Evolutionary conservation across 257 asterid species (phyloP), one percentile per base, ranked within the genome.

Genomic region (Solanum clarkiae): DNA sequence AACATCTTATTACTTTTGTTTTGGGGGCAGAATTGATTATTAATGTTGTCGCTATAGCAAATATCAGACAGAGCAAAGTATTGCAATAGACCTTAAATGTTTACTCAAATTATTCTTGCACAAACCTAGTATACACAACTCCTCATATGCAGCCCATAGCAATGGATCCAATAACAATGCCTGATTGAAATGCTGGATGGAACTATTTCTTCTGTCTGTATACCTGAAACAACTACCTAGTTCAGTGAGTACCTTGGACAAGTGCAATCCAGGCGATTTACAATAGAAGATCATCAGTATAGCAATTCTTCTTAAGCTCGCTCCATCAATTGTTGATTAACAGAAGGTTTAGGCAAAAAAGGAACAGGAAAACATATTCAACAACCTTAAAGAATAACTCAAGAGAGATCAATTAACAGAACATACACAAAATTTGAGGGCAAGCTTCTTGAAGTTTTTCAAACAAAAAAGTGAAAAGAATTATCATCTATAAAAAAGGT

Each of bases 121-220:
- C 89, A 80, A 85, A 95, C 99, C 98, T 94, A 96, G 94, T 84
- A 86, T 82, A 66, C 97, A 96, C 51, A 96, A 93, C 89, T 96
- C 99, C 88, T 96, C 99, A 87, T 95, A 95, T 82, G 99, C 99
- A 91, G 93, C 90, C 99, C 98, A 96, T 82, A 96, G 89, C 65
- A 96, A 89, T 59, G 99, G 99, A 92, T 96, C 98, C 92, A 95
- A 69, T 8, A 95, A 92, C 84, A 96, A 87, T 85, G 99, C 99
- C 92, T 95, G 98, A 86, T 91, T 95, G 89, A 96, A 96, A 88
- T 95, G 99, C 88, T 92, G 92, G 86, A 96, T 89, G 84, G 98
- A 98, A 87, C 87, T 86, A 90, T 94, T 92, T 84, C 91, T 92
- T 90, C 99, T 93, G 87, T 97, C 99, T 53, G 99, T 95, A 90